Evolutionary conservation across 805 yeast genomes (phyloP), one percentile per base, ranked within the genome.

Genomic region (Lipomyces yamanashiensis): DNA sequence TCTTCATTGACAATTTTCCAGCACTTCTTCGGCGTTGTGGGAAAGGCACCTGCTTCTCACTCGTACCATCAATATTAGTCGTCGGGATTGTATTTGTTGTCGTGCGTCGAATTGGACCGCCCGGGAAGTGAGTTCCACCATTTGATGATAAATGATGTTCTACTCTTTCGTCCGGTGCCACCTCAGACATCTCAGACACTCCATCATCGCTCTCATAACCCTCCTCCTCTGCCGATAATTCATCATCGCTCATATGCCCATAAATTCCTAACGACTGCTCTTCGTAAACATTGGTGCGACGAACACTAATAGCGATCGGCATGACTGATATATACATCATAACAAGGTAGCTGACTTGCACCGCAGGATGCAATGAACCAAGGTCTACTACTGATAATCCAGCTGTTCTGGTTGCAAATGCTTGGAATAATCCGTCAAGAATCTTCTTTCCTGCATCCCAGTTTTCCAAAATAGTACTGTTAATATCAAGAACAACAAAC

Each of bases 321-420:
- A 92, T 81, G 50, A 93, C 98, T 15, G 98, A 93, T 34, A 95
- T 92, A 77, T 95, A 95, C 99, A 95, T 95, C 98, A 95, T 93
- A 64, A 95, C 83, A 86, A 91, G 83, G 74, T 95, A 95, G 70
- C 95, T 86, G 36, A 95, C 96, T 75, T 92, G 97, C 56, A 93
- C 90, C 0, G 97, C 95, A 0, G 98, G 95, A 72, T 92, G 95
- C 51, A 95, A 79, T 48, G 75, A 74, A 1, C 90, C 78, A 45
- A 95, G 76, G 73, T 88, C 85, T 33, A 92, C 84, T 45, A 89
- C 88, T 0, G 89, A 70, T 69, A 95, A 87, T 0, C 99, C 99
- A 0, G 97, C 97, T 1, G 98, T 95, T 79, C 99, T 85, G 0
- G 98, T 91, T 57, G 93, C 84, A 53, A 93, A 84, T 1, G 98